Evolutionary conservation across 306 rosid species (phyloP).

Genomic region (Inga leiocalycina): DNA sequence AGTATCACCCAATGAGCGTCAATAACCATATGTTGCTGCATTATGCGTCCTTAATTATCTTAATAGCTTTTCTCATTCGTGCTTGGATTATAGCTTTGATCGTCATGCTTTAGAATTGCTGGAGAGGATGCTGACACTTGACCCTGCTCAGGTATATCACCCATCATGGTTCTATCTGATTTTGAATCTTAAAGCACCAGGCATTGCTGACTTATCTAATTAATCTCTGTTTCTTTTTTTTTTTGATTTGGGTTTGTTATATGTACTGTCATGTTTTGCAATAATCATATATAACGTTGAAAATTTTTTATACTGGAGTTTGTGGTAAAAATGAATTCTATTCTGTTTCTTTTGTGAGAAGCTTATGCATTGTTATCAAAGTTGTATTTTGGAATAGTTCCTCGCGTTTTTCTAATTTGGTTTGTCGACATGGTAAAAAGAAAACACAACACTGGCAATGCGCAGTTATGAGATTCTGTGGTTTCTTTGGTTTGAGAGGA

Average conservation of each 20-base stretch:
- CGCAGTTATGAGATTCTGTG: neutral
- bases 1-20: constrained; percentile 34
- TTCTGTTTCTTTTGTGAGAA: too few relatives aligned
- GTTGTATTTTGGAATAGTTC: neutral
- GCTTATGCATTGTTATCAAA: neutral
- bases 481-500: neutral
- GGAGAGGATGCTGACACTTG: constrained; percentile 69
- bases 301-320: neutral
- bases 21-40: neutral
- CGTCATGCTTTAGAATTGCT: constrained; percentile 70
- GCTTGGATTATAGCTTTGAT: constrained; percentile 52
- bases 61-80: constrained; percentile 2
- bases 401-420: neutral
- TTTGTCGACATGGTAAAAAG: neutral
- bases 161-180: neutral
- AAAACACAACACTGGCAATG: neutral
- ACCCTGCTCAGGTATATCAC: constrained; percentile 61
- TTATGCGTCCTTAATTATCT: neutral
- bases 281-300: neutral
- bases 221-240: neutral
- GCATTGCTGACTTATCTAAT: neutral
- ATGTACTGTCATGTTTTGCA: neutral
- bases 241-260: neutral
- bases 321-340: neutral
- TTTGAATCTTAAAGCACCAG: neutral